These are phyloP conservation scores for Scheffersomyces lignicola DNA, from an alignment of 1,139 yeast genomes.

Conservation along the genomic window DNA sequence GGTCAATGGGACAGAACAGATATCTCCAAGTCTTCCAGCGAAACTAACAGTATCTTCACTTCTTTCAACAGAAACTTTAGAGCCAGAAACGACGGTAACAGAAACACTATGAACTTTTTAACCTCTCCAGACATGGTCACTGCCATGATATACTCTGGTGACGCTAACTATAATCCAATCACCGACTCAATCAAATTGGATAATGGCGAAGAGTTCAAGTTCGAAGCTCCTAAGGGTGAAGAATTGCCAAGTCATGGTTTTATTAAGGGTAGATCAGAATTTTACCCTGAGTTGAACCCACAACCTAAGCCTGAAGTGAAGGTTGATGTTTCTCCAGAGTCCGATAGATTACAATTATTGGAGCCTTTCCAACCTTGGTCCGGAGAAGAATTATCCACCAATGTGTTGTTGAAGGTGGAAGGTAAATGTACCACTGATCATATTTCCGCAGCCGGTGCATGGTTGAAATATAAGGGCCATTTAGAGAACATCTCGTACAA, in stretches of 20 bases:
- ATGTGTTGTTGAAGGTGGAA: constrained; percentile 83
- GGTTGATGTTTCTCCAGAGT: constrained; percentile 73
- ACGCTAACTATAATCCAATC: constrained; percentile 83
- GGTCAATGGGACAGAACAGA: constrained; percentile 95
- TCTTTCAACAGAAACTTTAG: constrained; percentile 96
- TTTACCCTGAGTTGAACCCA: constrained; percentile 84
- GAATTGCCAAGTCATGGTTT: constrained; percentile 85
- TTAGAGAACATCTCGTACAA: constrained; percentile 92
- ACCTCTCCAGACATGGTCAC: constrained; percentile 98
- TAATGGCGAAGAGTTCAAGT: constrained; percentile 71
- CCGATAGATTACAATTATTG: constrained; percentile 72
- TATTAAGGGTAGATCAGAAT: constrained; percentile 75
- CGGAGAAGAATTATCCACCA: constrained; percentile 75
- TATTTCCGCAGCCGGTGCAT: constrained; percentile 98
- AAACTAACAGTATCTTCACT: constrained; percentile 82
- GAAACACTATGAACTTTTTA: constrained; percentile 93
- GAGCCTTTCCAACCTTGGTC: constrained; percentile 89
- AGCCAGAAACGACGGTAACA: constrained; percentile 97
- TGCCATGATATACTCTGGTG: constrained; percentile 93
- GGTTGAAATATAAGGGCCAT: constrained; percentile 98
- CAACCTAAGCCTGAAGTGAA: constrained; percentile 66
- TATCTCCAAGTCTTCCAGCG: constrained; percentile 64
- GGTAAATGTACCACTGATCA: constrained; percentile 99
- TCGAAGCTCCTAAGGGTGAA: constrained; percentile 75
- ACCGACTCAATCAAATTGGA: constrained; percentile 69